These are phyloP conservation scores for Pseudopyrenochaeta lycopersici DNA, from an alignment of 2,329 filamentous ascomycete species.

Conservation along the genomic window DNA sequence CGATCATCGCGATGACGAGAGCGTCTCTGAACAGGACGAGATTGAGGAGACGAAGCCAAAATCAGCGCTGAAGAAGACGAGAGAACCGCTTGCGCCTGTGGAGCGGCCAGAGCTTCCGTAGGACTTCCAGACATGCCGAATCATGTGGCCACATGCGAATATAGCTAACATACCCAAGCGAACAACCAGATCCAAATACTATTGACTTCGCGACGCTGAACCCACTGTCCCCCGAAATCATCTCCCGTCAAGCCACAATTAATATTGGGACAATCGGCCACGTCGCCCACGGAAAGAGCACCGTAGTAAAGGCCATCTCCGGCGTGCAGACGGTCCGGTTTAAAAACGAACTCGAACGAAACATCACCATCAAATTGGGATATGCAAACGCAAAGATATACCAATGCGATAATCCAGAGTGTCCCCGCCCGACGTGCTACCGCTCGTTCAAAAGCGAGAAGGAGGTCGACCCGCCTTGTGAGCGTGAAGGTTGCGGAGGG, in stretches of 20 bases:
- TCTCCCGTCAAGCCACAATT: conserved; percentile 96
- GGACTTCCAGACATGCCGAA: conserved; percentile 57
- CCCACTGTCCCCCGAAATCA: conserved; percentile 94
- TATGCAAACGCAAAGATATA: conserved; percentile 99
- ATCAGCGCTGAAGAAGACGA: conserved; percentile 84
- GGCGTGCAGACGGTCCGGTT: conserved; percentile 98
- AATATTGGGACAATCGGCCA: conserved; percentile 99
- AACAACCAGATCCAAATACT: conserved; percentile 91
- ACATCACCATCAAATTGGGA: conserved; percentile 99
- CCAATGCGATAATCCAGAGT: conserved; percentile 92
- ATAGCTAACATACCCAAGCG: conserved; percentile 50
- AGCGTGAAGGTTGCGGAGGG: conserved; percentile 88
- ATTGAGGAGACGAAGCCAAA: conserved; percentile 71
- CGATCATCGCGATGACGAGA: conserved; percentile 51
- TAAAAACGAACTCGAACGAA: conserved; percentile 99
- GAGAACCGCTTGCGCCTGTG: conserved; percentile 64
- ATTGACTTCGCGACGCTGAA: conserved; percentile 83
- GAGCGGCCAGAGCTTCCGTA: conserved; percentile 73
- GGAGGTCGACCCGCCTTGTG: conserved; percentile 95
- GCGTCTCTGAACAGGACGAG: conserved; percentile 78
- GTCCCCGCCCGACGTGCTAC: conserved; percentile 94
- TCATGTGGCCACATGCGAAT: background rate
- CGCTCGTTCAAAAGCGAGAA: conserved; percentile 98
- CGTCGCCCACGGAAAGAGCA: conserved; percentile 98
- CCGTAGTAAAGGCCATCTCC: conserved; percentile 98